These are phyloP conservation scores for Syzygium oleosum DNA, from an alignment of 345 rosid genomes.

Conservation along the genomic window DNA sequence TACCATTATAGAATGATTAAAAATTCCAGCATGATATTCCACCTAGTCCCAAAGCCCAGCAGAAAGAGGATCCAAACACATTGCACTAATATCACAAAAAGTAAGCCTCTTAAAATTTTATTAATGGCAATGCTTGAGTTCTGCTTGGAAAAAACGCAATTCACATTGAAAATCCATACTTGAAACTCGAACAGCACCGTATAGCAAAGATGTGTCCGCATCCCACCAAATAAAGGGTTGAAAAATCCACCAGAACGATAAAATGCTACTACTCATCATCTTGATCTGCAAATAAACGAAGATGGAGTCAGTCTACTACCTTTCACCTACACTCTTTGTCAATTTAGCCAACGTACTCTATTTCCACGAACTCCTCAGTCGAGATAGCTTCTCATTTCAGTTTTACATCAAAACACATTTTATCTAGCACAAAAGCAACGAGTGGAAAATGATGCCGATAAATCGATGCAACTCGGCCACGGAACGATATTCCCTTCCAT, in stretches of 20 bases:
- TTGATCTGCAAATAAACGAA: not conserved
- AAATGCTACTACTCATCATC: not conserved
- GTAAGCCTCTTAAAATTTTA: not conserved
- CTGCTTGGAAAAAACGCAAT: not conserved
- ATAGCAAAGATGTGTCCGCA: not conserved
- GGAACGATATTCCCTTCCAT: not conserved
- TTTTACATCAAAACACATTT: not conserved
- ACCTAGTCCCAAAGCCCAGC: not conserved
- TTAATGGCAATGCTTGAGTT: not conserved
- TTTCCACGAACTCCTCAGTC: not conserved
- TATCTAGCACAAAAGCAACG: not conserved
- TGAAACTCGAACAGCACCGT: not conserved
- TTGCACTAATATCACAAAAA: not conserved
- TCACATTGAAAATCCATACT: not conserved
- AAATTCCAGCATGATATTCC: not conserved
- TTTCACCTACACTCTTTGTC: not conserved
- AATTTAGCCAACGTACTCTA: not conserved
- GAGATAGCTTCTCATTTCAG: not conserved
- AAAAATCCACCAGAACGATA: not conserved
- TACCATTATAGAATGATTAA: not conserved
- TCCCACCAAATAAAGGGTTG: not conserved
- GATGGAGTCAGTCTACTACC: not conserved
- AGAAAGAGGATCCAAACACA: not conserved
- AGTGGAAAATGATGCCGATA: not conserved
- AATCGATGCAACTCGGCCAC: not conserved